These are phyloP conservation scores for Amphirosellinia nigrospora DNA, from an alignment of 495 filamentous ascomycete genomes.

Conservation along the genomic window DNA sequence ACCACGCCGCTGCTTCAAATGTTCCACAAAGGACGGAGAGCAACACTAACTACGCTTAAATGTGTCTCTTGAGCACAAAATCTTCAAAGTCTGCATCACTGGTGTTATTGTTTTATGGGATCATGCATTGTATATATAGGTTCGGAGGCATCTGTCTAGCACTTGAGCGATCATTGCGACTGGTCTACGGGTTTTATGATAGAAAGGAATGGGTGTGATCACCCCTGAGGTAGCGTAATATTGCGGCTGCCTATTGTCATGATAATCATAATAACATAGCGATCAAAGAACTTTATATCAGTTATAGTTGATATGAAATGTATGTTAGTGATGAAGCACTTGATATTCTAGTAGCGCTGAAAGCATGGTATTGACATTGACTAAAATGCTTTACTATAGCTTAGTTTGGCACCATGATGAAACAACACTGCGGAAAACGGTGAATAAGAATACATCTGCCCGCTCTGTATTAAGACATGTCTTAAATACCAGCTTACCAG, in stretches of 20 bases:
- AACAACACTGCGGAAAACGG: too few relatives aligned
- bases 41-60: slow-evolving; percentile 2
- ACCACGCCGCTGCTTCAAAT: slow-evolving; percentile 38
- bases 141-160: not conserved
- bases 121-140: slow-evolving; percentile 2
- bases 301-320: not conserved
- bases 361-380: not conserved
- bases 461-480: too few relatives aligned
- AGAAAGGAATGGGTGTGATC: not conserved
- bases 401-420: too few relatives aligned
- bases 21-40: slow-evolving; percentile 26
- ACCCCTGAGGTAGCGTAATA: not conserved
- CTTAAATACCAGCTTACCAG: too few relatives aligned
- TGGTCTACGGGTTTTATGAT: not conserved
- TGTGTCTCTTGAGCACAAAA: not conserved
- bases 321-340: not conserved
- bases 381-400: not conserved
- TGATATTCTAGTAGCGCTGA: not conserved
- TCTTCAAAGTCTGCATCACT: not conserved
- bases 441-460: too few relatives aligned
- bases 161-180: not conserved
- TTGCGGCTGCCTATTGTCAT: not conserved
- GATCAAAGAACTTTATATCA: not conserved
- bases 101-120: slow-evolving; percentile 14
- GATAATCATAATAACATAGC: not conserved